These are phyloP conservation scores for Alternaria incomplexa DNA, from an alignment of 2,329 filamentous ascomycete genomes.

Conservation along the genomic window DNA sequence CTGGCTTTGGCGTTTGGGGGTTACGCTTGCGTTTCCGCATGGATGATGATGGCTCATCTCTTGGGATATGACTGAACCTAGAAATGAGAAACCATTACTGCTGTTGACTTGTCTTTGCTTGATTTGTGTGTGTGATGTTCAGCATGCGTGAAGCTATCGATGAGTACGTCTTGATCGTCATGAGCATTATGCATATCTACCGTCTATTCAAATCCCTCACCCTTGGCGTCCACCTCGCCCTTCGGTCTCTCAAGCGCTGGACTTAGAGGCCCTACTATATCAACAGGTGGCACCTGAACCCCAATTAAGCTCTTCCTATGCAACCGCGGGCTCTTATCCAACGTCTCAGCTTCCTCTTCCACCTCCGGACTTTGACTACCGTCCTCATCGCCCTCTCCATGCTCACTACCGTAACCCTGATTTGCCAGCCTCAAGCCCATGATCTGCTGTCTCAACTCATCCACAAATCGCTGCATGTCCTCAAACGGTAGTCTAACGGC, in stretches of 20 bases:
- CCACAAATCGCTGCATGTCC: conserved; percentile 67
- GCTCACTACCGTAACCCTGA: conserved; percentile 51
- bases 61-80: not conserved
- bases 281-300: conserved; percentile 30
- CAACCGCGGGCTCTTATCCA: conserved; percentile 42
- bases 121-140: not conserved
- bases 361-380: conserved; percentile 28
- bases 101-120: not conserved
- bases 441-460: conserved; percentile 70
- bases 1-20: conserved; percentile 37
- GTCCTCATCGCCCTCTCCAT: conserved; percentile 17
- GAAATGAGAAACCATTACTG: conserved; percentile 1
- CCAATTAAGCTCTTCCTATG: conserved; percentile 55
- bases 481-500: conserved; percentile 52
- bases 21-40: not conserved
- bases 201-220: conserved; percentile 41
- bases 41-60: conserved; percentile 1
- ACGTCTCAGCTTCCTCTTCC: conserved; percentile 46
- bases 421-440: conserved; percentile 49
- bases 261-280: conserved; percentile 36
- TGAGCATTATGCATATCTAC: conserved; percentile 7
- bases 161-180: not conserved
- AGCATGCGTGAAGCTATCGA: not conserved
- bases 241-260: conserved; percentile 34
- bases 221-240: conserved; percentile 29